Base-by-base conservation (phyloP, 495 filamentous ascomycete genomes). In the Lepidopterella palustris region DNA sequence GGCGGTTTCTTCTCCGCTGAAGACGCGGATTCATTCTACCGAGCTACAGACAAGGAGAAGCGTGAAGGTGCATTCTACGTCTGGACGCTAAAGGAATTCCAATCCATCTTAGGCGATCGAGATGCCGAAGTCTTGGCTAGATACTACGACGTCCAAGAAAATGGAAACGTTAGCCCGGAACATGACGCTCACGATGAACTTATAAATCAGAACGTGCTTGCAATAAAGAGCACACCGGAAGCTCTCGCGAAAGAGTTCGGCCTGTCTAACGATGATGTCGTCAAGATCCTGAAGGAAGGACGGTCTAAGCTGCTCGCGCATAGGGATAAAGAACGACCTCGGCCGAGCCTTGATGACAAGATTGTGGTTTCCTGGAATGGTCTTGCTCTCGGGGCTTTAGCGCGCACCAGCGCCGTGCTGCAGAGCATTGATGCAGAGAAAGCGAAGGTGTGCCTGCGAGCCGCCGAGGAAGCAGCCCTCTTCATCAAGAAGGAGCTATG, bases 41-140 rank as follows among this genome's bases (percentile, higher is more conserved):
- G 80, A 20, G 81, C 77, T 29, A 83, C 84, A 9, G 92, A 97
- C 66, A 80, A 77, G 0, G 89, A 96, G 55, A 95, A 92, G 77
- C 82, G 89, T 21, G 92, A 97, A 71, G 93, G 93, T 20, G 93
- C 93, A 1, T 97, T 89, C 67, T 97, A 98, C 68, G 83, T 96
- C 20, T 98, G 92, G 92, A 95, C 92, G 0, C 76, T 87, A 55
- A 87, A 89, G 64, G 92, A 97, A 63, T 86, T 97, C 63, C 86
- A 89, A 31, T 79, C 82, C 52, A 81, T 96, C 3, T 82, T 97
- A 1, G 85, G 84, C 3, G 74, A 83, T 23, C 82, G 86, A 24
- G 86, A 86, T 59, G 85, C 82, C 24, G 79, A 83, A 3, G 82
- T 97, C 28, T 86, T 87, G 58, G 90, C 90, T 23, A 84, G 82